Percentiles rank a stretch among this genome's conserved stretches.
Evolutionary conservation across 805 yeast genomes (phyloP).

Genomic region (Cyberlindnera petersonii): DNA sequence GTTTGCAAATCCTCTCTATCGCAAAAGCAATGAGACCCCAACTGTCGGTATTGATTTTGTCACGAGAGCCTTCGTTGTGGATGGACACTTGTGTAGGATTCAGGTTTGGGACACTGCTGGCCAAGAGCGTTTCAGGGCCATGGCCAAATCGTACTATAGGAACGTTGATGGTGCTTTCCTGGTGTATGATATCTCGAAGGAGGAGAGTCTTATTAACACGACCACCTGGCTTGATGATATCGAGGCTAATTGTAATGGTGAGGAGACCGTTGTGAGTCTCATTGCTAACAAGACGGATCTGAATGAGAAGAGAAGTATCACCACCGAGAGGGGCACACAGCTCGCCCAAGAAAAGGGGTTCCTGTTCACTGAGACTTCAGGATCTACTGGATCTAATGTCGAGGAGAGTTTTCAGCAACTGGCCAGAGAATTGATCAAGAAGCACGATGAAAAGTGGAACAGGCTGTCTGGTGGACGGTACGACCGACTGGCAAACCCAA

Average conservation of each 20-base stretch:
- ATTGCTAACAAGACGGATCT: constrained; percentile 72
- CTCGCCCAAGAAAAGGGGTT: constrained; percentile 51
- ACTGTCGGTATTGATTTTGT: constrained; percentile 82
- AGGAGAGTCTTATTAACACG: constrained; percentile 59
- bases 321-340: constrained; percentile 39
- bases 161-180: constrained; percentile 75
- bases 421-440: neutral
- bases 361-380: constrained; percentile 50
- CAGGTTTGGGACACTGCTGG: constrained; percentile 90
- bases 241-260: constrained; percentile 67
- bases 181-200: constrained; percentile 71
- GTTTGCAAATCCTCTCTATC: constrained; percentile 64
- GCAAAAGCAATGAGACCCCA: too few relatives aligned
- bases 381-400: constrained; percentile 19
- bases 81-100: constrained; percentile 50
- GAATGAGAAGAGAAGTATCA: constrained; percentile 41
- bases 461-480: too few relatives aligned
- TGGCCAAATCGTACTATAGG: constrained; percentile 79
- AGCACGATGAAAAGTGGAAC: neutral
- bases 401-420: neutral
- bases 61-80: constrained; percentile 59
- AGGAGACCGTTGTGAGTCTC: constrained; percentile 56
- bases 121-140: constrained; percentile 69
- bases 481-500: too few relatives aligned
- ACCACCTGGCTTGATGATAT: constrained; percentile 73